These are phyloP conservation scores for Citrus hindsii DNA, from an alignment of 345 rosid species.

Conservation along the genomic window DNA sequence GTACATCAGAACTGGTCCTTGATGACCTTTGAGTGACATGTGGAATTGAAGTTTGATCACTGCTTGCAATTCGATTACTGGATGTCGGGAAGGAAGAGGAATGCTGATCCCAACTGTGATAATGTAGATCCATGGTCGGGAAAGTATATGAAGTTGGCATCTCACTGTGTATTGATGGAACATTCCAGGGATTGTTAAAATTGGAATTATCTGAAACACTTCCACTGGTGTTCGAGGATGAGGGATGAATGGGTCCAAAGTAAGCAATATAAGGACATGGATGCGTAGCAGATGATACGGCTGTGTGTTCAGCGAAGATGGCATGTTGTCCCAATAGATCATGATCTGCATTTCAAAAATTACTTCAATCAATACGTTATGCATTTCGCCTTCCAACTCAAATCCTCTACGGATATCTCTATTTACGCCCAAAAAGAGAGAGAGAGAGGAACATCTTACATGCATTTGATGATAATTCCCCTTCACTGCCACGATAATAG, in stretches of 20 bases:
- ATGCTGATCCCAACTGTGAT: conserved; percentile 70
- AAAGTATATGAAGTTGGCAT: conserved; percentile 68
- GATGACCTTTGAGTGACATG: conserved; percentile 55
- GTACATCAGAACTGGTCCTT: conserved; percentile 55
- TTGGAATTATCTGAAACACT: conserved; percentile 68
- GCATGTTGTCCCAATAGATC: conserved; percentile 70
- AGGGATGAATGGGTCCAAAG: conserved; percentile 78
- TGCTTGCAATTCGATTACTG: conserved; percentile 44
- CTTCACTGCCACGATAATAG: conserved; percentile 54
- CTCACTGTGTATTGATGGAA: conserved; percentile 70
- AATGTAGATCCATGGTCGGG: conserved; percentile 73
- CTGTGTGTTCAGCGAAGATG: conserved; percentile 64
- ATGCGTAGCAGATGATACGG: conserved; percentile 66
- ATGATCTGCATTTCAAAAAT: conserved; percentile 59
- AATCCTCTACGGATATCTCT: conserved; percentile 11
- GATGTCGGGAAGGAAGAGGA: conserved; percentile 64
- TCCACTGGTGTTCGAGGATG: conserved; percentile 66
- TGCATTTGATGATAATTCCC: conserved; percentile 67
- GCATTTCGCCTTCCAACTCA: background rate
- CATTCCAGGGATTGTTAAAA: conserved; percentile 68
- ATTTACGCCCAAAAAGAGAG: conserved; percentile 1
- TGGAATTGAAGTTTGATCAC: conserved; percentile 61
- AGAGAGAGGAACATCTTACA: conserved; percentile 49
- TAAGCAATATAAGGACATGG: conserved; percentile 93
- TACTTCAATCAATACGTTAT: conserved; percentile 18